phyloP scores from a whole-genome alignment of 768 basidiomycete species.

The Leccinum subgranulosum region DNA sequence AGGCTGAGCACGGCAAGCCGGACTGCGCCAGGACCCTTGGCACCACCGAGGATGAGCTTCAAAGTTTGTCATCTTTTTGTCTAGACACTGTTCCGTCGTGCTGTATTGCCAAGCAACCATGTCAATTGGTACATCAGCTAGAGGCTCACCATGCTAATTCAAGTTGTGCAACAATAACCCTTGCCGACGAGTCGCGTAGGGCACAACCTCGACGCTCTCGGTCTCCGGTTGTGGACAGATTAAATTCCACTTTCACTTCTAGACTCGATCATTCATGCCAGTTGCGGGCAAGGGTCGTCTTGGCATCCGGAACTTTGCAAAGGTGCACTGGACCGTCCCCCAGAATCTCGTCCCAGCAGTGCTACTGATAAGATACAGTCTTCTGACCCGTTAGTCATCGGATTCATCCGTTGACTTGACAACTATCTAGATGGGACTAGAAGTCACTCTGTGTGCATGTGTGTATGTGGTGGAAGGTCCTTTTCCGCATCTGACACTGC shows the following conservation, averaged over 20 bases:
- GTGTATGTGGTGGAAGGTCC: not conserved
- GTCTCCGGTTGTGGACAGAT: not conserved
- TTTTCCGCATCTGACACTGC: not conserved
- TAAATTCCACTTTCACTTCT: not conserved
- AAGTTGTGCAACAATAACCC: not conserved
- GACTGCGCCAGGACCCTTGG: not conserved
- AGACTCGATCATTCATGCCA: not conserved
- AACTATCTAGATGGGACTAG: constrained; percentile 18
- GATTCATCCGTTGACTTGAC: constrained; percentile 16
- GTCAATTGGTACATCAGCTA: not conserved
- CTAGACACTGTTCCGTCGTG: not conserved
- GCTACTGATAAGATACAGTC: not conserved
- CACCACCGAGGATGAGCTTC: not conserved
- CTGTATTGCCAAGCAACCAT: not conserved
- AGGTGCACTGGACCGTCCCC: no score
- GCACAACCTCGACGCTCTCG: not conserved
- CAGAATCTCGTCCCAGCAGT: not conserved
- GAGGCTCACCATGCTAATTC: not conserved
- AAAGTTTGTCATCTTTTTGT: not conserved
- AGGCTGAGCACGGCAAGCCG: not conserved
- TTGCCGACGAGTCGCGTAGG: not conserved
- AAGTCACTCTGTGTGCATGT: not conserved
- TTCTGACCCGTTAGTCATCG: constrained; percentile 4
- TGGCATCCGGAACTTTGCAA: not conserved
- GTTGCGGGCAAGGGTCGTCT: not conserved